These are phyloP conservation scores for Myxozyma neotropica DNA, from an alignment of 805 yeast species.

Conservation along the genomic window DNA sequence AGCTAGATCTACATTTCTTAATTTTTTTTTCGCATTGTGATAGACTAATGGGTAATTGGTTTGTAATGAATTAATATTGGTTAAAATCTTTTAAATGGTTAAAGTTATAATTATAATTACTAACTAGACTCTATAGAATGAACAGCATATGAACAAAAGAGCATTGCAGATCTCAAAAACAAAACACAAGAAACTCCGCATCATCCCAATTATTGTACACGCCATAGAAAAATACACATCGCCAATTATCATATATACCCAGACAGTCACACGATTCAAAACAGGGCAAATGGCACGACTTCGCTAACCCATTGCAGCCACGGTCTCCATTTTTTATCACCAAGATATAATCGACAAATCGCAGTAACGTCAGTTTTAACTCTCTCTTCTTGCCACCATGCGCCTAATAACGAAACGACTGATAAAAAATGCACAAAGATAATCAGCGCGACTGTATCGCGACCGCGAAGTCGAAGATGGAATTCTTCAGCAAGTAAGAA, in stretches of 20 bases:
- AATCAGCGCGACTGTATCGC: constrained; percentile 25
- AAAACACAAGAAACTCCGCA: background rate
- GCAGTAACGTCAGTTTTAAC: constrained; percentile 21
- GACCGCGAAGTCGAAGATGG: constrained; percentile 18
- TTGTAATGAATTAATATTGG: background rate
- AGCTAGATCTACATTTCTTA: background rate
- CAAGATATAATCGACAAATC: constrained; percentile 22
- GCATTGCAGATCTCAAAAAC: background rate
- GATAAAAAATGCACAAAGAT: constrained; percentile 31
- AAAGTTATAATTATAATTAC: no score
- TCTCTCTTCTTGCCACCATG: constrained; percentile 36
- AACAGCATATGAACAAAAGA: no score
- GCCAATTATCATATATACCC: background rate
- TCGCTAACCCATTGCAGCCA: constrained; percentile 28
- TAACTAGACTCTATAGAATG: no score
- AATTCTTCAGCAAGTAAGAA: constrained; percentile 29
- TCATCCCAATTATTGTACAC: background rate
- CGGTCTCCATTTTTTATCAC: constrained; percentile 25
- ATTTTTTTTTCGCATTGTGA: background rate
- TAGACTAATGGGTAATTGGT: no score
- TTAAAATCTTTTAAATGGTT: background rate
- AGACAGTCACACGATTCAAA: no score
- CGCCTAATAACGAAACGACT: constrained; percentile 24
- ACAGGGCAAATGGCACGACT: constrained; percentile 31
- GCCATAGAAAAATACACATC: background rate